Percentiles rank a stretch among this genome's conserved stretches.
Evolutionary conservation across 352 stramenopile genomes (phyloP).

Genomic region (Phytophthora pini): DNA sequence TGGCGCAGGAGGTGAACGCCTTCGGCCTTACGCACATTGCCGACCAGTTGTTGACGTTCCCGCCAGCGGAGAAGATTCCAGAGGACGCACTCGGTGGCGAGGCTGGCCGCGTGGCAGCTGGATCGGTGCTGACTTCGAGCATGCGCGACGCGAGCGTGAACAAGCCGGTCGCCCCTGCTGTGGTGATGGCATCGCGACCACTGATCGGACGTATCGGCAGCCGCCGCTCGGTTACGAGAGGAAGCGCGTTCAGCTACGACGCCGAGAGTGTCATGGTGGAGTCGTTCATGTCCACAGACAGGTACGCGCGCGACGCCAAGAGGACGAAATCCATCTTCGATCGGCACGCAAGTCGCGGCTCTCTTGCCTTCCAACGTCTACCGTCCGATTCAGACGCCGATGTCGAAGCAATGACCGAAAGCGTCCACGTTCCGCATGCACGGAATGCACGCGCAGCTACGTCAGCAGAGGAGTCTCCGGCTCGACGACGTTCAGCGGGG

Average conservation of each 20-base stretch:
- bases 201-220: conserved; percentile 36
- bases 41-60: conserved; percentile 78
- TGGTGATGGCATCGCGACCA: conserved; percentile 38
- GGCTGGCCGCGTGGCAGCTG: conserved; percentile 19
- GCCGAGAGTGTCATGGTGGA: conserved; percentile 91
- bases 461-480: conserved; percentile 17
- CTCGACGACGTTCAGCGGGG: conserved; percentile 45
- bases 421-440: conserved; percentile 1
- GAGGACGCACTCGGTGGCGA: conserved; percentile 47
- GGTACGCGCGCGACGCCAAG: conserved; percentile 53
- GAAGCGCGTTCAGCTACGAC: conserved; percentile 90
- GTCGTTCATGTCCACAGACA: conserved; percentile 86
- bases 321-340: conserved; percentile 73
- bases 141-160: conserved; percentile 29
- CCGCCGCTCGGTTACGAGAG: conserved; percentile 53
- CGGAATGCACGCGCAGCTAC: conserved; percentile 26
- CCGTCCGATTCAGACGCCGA: conserved; percentile 38
- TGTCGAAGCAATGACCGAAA: conserved; percentile 15
- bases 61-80: conserved; percentile 76
- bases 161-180: conserved; percentile 39
- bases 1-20: conserved; percentile 85
- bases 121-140: conserved; percentile 34
- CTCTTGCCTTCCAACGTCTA: conserved; percentile 76
- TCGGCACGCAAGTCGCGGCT: conserved; percentile 84
- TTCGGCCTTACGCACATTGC: conserved; percentile 69